Conservation (phyloP, 2,329 filamentous ascomycete genomes). For the Zymoseptoria ardabiliae region DNA sequence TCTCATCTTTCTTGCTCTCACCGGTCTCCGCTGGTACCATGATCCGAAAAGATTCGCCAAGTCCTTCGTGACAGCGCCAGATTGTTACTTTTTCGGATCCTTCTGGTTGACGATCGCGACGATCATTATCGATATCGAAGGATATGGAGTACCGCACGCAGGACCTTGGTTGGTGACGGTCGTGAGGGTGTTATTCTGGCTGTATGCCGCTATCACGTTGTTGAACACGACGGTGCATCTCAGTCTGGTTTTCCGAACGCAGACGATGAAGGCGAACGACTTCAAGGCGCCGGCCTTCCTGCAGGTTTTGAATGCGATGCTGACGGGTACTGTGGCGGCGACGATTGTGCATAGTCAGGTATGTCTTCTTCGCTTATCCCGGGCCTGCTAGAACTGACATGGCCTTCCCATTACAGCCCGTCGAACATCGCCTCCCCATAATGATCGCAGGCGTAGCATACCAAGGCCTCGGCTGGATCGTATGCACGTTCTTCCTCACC, state of each 20-base stretch:
- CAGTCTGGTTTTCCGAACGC: conserved; percentile 6
- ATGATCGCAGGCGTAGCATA: conserved; percentile 38
- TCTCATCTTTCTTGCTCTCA: conserved; percentile 44
- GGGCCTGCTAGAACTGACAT: conserved; percentile 16
- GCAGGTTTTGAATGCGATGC: conserved; percentile 16
- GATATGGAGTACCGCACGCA: conserved; percentile 55
- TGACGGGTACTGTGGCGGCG: conserved; percentile 16
- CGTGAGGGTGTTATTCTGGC: conserved; percentile 62
- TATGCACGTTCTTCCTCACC: conserved; percentile 34
- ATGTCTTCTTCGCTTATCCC: not conserved
- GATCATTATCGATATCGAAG: conserved; percentile 58
- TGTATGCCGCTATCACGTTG: conserved; percentile 40
- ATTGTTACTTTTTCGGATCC: conserved; percentile 62
- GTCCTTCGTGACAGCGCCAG: conserved; percentile 60
- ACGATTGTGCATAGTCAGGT: conserved; percentile 6
- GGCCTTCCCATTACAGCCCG: conserved; percentile 22
- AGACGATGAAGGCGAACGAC: conserved; percentile 7
- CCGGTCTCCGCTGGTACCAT: conserved; percentile 55
- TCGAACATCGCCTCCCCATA: conserved; percentile 32
- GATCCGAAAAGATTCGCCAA: conserved; percentile 46
- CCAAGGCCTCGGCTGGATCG: conserved; percentile 41
- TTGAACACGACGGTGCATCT: conserved; percentile 9
- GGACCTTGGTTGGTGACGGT: conserved; percentile 50
- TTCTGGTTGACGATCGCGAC: conserved; percentile 64
- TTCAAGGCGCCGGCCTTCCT: conserved; percentile 15